Percentiles rank a stretch among this genome's conserved stretches.
Conservation (phyloP, 2,329 filamentous ascomycete species). For the Colletotrichum scovillei region DNA sequence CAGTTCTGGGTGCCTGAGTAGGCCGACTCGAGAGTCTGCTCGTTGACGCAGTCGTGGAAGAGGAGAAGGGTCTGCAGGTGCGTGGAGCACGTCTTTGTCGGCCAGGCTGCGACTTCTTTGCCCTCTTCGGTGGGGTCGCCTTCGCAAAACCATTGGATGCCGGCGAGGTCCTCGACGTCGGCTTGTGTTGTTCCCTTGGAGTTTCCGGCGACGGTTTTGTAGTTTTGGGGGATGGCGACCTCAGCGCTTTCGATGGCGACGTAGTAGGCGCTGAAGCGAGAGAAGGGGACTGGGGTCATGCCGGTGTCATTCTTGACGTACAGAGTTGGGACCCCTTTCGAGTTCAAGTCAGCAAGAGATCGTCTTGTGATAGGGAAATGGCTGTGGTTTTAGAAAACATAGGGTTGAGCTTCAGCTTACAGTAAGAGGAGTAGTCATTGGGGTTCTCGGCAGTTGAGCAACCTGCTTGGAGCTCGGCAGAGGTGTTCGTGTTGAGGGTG, state of each 20-base stretch:
- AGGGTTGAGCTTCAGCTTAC: constrained; percentile 36
- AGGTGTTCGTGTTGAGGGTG: constrained; percentile 43
- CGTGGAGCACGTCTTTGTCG: constrained; percentile 42
- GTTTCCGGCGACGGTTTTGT: constrained; percentile 54
- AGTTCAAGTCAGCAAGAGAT: background rate
- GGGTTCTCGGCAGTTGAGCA: constrained; percentile 58
- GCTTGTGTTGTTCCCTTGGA: constrained; percentile 45
- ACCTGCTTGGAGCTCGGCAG: constrained; percentile 49
- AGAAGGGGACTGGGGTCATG: constrained; percentile 46
- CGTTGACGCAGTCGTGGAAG: constrained; percentile 42
- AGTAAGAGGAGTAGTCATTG: constrained; percentile 59
- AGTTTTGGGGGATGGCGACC: constrained; percentile 56
- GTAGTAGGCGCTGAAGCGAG: constrained; percentile 60
- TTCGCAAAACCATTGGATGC: constrained; percentile 46
- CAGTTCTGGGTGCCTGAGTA: constrained; percentile 37
- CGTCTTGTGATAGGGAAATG: no score
- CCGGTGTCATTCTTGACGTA: constrained; percentile 47
- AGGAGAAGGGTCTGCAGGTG: constrained; percentile 41
- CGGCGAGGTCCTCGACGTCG: constrained; percentile 35
- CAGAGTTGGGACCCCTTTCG: constrained; percentile 51
- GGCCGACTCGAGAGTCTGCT: constrained; percentile 38
- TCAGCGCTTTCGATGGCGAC: constrained; percentile 53
- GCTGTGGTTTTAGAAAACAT: background rate
- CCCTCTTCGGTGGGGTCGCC: constrained; percentile 37
- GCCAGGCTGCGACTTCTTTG: constrained; percentile 43